phyloP scores from a whole-genome alignment of 805 yeast species.

The Candida incommunis region DNA sequence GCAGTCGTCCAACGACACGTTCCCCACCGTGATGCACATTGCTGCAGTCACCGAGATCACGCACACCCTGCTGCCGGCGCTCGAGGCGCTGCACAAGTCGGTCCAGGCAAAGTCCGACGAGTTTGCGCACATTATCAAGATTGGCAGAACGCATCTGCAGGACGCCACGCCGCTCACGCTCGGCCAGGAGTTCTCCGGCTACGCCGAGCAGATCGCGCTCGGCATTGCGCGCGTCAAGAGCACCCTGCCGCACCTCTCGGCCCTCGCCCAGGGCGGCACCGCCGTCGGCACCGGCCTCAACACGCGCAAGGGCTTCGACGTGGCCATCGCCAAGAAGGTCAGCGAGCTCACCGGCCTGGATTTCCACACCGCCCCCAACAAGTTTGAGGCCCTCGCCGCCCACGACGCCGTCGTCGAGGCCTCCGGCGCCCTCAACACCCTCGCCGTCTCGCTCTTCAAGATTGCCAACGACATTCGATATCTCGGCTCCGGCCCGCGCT shows the following conservation, averaged over 20 bases:
- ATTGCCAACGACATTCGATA: constrained; percentile 97
- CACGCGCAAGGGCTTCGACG: constrained; percentile 83
- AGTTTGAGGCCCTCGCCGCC: constrained; percentile 97
- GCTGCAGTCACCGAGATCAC: constrained; percentile 91
- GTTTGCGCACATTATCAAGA: constrained; percentile 82
- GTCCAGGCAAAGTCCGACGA: constrained; percentile 66
- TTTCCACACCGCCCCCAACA: constrained; percentile 93
- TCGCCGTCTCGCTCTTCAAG: constrained; percentile 86
- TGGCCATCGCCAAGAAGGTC: constrained; percentile 74
- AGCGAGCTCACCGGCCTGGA: constrained; percentile 75
- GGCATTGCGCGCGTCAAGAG: constrained; percentile 80
- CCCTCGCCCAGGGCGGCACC: constrained; percentile 97
- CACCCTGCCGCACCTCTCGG: constrained; percentile 60
- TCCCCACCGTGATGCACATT: constrained; percentile 99
- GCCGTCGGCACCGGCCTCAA: constrained; percentile 98
- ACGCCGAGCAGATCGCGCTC: constrained; percentile 82
- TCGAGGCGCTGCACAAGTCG: constrained; percentile 65
- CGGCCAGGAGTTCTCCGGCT: constrained; percentile 97
- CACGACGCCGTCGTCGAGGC: constrained; percentile 98
- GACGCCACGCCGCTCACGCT: constrained; percentile 97
- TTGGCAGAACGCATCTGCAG: constrained; percentile 97
- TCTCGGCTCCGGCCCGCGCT: constrained; percentile 97
- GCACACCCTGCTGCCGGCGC: constrained; percentile 62
- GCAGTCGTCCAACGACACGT: constrained; percentile 96
- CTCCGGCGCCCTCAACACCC: constrained; percentile 91